A percentile compares a stretch with the other conserved stretches of the same genome.
Conservation (phyloP, 495 filamentous ascomycete genomes). For the Penicillium manginii region DNA sequence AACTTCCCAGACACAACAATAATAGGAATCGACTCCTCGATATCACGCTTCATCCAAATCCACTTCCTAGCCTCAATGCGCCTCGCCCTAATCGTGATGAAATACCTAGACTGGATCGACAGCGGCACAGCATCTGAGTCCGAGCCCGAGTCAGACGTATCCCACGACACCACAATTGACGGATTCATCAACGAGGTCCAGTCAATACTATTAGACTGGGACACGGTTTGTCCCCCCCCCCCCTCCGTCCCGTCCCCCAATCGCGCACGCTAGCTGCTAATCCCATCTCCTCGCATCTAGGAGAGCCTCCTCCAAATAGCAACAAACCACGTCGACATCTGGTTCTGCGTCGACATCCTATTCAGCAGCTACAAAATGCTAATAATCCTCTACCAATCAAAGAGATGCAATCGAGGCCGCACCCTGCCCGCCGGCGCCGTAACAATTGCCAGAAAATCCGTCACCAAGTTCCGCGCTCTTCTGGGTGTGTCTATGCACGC, state of each 20-base stretch:
- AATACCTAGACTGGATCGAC: slow-evolving; percentile 21
- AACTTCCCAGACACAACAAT: slow-evolving; percentile 29
- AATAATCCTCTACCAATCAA: slow-evolving; percentile 24
- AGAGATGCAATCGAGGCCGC: slow-evolving; percentile 11
- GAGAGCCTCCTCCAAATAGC: slow-evolving; percentile 21
- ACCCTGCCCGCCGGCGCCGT: slow-evolving; percentile 3
- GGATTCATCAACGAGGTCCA: slow-evolving; percentile 18
- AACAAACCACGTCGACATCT: slow-evolving; percentile 20
- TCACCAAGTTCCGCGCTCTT: neutral
- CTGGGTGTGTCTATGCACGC: neutral
- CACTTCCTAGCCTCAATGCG: slow-evolving; percentile 33
- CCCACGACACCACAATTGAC: slow-evolving; percentile 17
- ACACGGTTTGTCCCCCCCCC: slow-evolving; percentile 7
- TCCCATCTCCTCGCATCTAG: no score
- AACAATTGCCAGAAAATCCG: neutral
- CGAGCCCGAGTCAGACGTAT: neutral
- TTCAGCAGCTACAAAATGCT: slow-evolving; percentile 27
- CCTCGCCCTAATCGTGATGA: slow-evolving; percentile 17
- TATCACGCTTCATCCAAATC: slow-evolving; percentile 25
- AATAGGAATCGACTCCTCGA: slow-evolving; percentile 14
- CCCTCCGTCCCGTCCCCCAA: no score
- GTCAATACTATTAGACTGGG: slow-evolving; percentile 21
- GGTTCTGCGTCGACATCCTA: slow-evolving; percentile 26
- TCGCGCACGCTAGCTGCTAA: no score
- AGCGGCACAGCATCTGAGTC: neutral